Percentiles rank a stretch among this genome's conserved stretches.
Evolutionary conservation across 2,329 filamentous ascomycete genomes (phyloP).

Genomic region (Rosellinia necatrix): DNA sequence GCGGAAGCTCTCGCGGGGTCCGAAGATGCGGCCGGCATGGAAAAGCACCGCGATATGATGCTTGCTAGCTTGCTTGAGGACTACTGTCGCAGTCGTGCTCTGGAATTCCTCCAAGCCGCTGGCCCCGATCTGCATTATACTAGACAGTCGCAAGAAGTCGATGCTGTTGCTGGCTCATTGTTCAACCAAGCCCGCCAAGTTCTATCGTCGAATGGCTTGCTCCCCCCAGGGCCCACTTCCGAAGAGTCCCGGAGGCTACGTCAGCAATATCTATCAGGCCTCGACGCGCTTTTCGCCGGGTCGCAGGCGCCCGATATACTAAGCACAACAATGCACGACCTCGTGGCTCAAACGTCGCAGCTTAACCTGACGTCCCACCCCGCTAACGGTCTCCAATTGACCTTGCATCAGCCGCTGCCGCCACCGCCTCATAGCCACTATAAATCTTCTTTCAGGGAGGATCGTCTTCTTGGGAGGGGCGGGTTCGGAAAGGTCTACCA

Average conservation of each 20-base stretch:
- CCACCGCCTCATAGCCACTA: slow-evolving; percentile 35
- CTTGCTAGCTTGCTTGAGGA: slow-evolving; percentile 42
- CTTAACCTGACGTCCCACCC: slow-evolving; percentile 32
- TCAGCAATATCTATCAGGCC: slow-evolving; percentile 37
- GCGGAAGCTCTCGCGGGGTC: slow-evolving; percentile 21
- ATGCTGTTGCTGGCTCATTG: slow-evolving; percentile 32
- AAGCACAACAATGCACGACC: slow-evolving; percentile 33
- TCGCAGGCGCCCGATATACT: slow-evolving; percentile 26
- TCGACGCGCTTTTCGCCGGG: slow-evolving; percentile 35
- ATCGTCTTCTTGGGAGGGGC: slow-evolving; percentile 39
- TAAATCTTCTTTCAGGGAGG: slow-evolving; percentile 36
- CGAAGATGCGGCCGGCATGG: slow-evolving; percentile 27
- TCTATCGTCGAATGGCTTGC: slow-evolving; percentile 30
- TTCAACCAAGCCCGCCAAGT: slow-evolving; percentile 34
- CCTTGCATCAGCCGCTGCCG: slow-evolving; percentile 21
- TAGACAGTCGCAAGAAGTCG: slow-evolving; percentile 37
- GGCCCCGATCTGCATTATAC: slow-evolving; percentile 33
- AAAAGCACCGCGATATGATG: slow-evolving; percentile 41
- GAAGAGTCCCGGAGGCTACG: slow-evolving; percentile 29
- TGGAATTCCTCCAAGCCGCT: slow-evolving; percentile 37
- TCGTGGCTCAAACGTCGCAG: slow-evolving; percentile 31
- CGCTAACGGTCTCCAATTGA: slow-evolving; percentile 33
- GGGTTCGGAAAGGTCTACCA: slow-evolving; percentile 42
- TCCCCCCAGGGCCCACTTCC: slow-evolving; percentile 27
- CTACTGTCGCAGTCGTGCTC: slow-evolving; percentile 36